phyloP scores from a whole-genome alignment of 2,329 filamentous ascomycete species.

The Ceratocystiopsis minuta region DNA sequence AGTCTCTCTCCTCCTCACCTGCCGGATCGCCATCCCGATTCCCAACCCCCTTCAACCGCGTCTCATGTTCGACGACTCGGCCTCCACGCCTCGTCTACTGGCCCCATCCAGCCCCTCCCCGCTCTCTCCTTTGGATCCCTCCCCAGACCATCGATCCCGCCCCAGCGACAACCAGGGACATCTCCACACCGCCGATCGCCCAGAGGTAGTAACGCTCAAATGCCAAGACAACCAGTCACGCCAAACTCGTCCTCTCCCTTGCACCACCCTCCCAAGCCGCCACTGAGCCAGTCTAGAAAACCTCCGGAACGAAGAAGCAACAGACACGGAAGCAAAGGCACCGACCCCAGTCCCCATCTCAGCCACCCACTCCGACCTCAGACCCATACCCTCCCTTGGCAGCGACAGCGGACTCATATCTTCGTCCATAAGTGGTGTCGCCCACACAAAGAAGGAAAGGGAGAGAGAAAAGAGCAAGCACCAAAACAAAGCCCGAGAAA shows the following conservation, averaged over 20 bases:
- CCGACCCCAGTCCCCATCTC: slow-evolving; percentile 6
- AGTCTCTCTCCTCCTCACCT: slow-evolving; percentile 1
- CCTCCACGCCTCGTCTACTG: background rate
- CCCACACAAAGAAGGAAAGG: slow-evolving; percentile 8
- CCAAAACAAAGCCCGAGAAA: slow-evolving; percentile 9
- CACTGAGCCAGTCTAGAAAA: too few species aligned
- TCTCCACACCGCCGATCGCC: too few species aligned
- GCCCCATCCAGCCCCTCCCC: slow-evolving; percentile 1
- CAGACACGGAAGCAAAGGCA: background rate
- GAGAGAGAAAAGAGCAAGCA: slow-evolving; percentile 13
- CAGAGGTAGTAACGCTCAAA: too few species aligned
- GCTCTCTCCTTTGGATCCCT: slow-evolving; percentile 4
- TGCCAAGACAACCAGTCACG: too few species aligned
- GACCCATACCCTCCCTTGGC: too few species aligned
- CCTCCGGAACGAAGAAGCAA: background rate
- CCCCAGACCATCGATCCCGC: too few species aligned
- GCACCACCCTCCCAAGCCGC: background rate
- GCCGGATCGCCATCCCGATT: background rate
- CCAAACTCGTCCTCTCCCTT: background rate
- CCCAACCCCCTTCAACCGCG: too few species aligned
- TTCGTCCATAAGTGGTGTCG: slow-evolving; percentile 43
- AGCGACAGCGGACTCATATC: slow-evolving; percentile 65
- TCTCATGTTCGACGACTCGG: background rate
- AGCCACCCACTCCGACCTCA: too few species aligned
- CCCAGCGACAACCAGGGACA: too few species aligned